Conservation (phyloP, 106 monocot species). For the Cymbidium sinense region DNA sequence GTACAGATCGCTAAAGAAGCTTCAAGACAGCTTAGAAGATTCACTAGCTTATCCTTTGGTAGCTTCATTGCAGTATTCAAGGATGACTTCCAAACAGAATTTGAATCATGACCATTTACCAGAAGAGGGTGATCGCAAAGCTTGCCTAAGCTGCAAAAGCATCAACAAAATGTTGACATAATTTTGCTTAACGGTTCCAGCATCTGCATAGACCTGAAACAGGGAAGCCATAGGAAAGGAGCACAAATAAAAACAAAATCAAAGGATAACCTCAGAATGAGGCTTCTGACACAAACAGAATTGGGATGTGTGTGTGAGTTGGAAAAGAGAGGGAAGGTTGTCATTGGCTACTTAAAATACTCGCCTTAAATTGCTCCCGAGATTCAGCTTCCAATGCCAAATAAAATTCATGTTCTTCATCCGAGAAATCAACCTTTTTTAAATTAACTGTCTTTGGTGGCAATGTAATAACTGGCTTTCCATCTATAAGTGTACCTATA, state of each 20-base stretch:
- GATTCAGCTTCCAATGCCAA: slow-evolving; percentile 74
- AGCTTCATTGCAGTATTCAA: slow-evolving; percentile 61
- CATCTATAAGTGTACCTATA: slow-evolving; percentile 63
- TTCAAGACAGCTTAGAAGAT: slow-evolving; percentile 69
- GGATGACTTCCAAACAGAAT: slow-evolving; percentile 45
- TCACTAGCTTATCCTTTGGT: slow-evolving; percentile 40
- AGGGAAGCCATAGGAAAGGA: neutral
- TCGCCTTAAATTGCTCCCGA: slow-evolving; percentile 70
- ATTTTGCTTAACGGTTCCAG: slow-evolving; percentile 92
- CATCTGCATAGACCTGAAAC: slow-evolving; percentile 78
- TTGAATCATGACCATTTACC: slow-evolving; percentile 58
- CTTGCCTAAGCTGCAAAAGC: slow-evolving; percentile 89
- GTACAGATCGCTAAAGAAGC: slow-evolving; percentile 65
- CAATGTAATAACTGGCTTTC: slow-evolving; percentile 74
- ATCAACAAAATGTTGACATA: slow-evolving; percentile 96
- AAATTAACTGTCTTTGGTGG: slow-evolving; percentile 69
- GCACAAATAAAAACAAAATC: neutral
- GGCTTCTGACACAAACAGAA: neutral
- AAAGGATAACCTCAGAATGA: no score
- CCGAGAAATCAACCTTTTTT: slow-evolving; percentile 75
- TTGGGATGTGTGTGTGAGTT: no score
- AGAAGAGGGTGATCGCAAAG: slow-evolving; percentile 89
- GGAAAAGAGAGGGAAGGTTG: no score
- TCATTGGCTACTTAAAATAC: neutral
- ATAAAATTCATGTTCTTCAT: slow-evolving; percentile 68